phyloP scores from a whole-genome alignment of 345 rosid species.

The Mercurialis annua region DNA sequence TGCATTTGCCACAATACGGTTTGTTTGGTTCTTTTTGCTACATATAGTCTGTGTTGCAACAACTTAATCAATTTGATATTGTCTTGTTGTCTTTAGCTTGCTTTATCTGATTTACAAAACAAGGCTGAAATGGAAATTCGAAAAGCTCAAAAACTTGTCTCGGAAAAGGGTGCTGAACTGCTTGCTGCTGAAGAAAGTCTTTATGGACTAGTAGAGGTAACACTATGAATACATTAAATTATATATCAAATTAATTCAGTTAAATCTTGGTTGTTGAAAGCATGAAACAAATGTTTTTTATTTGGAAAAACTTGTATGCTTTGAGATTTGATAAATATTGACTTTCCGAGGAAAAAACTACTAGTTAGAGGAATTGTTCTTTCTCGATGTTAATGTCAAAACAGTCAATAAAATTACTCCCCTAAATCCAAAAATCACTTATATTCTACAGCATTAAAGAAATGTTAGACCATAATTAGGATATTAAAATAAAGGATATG shows the following conservation, averaged over 20 bases:
- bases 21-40: background rate
- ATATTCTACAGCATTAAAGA: background rate
- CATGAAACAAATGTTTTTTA: too few species aligned
- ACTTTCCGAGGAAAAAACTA: background rate
- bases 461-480: background rate
- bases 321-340: too few species aligned
- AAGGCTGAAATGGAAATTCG: conserved; percentile 68
- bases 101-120: conserved; percentile 61
- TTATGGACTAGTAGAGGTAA: conserved; percentile 78
- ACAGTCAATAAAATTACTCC: background rate
- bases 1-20: background rate
- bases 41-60: background rate
- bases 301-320: background rate
- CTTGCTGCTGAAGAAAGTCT: conserved; percentile 79
- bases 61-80: background rate
- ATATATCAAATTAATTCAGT: background rate
- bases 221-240: background rate
- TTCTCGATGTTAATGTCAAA: background rate
- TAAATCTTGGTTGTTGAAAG: background rate
- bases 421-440: background rate
- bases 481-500: background rate
- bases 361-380: background rate
- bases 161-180: conserved; percentile 70
- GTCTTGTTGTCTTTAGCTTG: conserved; percentile 36
- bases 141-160: conserved; percentile 64